A percentile compares a stretch with the other conserved stretches of the same genome.
These are phyloP conservation scores for Royoungia palumana DNA, from an alignment of 768 basidiomycete species.

Conservation along the genomic window DNA sequence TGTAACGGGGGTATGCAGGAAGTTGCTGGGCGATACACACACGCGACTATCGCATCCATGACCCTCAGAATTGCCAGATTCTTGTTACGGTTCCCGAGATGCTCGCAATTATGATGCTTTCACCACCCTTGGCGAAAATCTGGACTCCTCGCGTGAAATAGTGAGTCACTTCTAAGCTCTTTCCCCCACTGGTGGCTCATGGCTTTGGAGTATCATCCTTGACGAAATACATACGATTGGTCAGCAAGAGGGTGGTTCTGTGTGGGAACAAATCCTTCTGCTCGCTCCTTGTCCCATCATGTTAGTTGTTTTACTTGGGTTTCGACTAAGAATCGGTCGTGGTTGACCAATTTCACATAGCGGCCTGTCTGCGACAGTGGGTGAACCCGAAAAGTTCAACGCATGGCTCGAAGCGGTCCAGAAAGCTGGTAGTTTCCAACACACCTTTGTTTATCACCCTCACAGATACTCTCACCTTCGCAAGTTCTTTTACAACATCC, in stretches of 20 bases:
- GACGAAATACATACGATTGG: constrained; percentile 61
- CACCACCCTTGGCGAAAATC: constrained; percentile 54
- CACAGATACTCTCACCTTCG: constrained; percentile 74
- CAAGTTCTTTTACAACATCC: constrained; percentile 55
- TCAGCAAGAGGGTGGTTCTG: constrained; percentile 62
- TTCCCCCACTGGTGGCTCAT: not conserved
- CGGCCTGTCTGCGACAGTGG: constrained; percentile 71
- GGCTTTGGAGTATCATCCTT: constrained; percentile 54
- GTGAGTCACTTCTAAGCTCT: constrained; percentile 28
- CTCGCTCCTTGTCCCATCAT: constrained; percentile 71
- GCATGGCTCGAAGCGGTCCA: constrained; percentile 64
- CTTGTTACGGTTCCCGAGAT: constrained; percentile 73
- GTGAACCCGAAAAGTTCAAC: constrained; percentile 61
- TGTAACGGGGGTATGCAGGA: constrained; percentile 30
- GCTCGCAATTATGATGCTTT: constrained; percentile 64
- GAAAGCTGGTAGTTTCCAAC: constrained; percentile 51
- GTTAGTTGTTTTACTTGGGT: constrained; percentile 35
- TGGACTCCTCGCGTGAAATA: constrained; percentile 66
- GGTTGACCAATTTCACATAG: constrained; percentile 28
- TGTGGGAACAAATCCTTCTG: constrained; percentile 75
- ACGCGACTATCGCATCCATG: constrained; percentile 58
- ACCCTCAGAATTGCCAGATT: constrained; percentile 67
- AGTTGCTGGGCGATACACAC: constrained; percentile 66
- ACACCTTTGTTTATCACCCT: constrained; percentile 58
- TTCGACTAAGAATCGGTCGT: not conserved